Conservation (phyloP, 176 grass and related monocot genomes). For the Oryza coarctata region DNA sequence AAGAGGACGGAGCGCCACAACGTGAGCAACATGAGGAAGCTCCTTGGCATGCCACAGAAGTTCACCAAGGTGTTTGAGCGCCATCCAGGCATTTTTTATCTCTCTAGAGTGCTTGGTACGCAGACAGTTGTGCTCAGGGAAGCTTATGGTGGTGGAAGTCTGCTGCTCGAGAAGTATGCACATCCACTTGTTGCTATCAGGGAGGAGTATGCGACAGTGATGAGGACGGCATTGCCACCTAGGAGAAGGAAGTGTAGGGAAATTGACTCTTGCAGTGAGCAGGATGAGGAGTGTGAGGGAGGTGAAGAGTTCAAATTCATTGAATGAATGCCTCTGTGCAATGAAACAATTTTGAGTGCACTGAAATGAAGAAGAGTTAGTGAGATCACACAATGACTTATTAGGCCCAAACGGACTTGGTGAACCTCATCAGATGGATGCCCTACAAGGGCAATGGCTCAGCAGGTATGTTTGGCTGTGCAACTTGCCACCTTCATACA, state of each 20-base stretch:
- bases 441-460: background rate
- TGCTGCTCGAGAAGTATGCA: conserved; percentile 44
- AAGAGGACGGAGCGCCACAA: conserved; percentile 70
- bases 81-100: conserved; percentile 73
- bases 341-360: background rate
- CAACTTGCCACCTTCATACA: background rate
- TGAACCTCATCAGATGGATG: background rate
- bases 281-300: conserved; percentile 19
- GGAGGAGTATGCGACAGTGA: conserved; percentile 56
- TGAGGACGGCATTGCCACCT: conserved; percentile 41
- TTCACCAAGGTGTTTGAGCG: conserved; percentile 91
- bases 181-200: conserved; percentile 65
- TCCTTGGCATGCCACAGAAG: conserved; percentile 70
- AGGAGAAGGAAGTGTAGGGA: conserved; percentile 24
- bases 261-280: background rate
- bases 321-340: conserved; percentile 11
- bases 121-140: conserved; percentile 72
- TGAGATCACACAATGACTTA: background rate
- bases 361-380: background rate
- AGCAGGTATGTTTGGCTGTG: conserved; percentile 17
- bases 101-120: conserved; percentile 58
- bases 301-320: conserved; percentile 22
- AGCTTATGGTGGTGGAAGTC: conserved; percentile 51
- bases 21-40: conserved; percentile 76
- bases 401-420: background rate